Evolutionary conservation across 1,284 basidiomycete species (phyloP), one percentile per base, ranked within the genome.

Genomic region (Athelia sp.): DNA sequence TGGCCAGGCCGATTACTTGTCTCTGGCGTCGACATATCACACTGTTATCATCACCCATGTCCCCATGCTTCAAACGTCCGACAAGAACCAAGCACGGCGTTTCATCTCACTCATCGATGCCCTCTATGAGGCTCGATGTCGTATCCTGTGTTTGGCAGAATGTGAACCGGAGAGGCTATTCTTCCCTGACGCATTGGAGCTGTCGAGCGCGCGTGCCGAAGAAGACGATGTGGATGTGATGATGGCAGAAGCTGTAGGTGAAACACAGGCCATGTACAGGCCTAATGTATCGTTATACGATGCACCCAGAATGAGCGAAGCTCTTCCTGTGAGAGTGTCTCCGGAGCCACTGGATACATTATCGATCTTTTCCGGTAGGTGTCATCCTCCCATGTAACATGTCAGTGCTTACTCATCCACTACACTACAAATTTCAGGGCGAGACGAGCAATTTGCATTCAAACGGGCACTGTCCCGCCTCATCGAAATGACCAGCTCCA

Each of bases 81-180:
- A 71, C 32, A 89, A 87, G 69, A 84, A 89, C 62, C 80, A 87
- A 65, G 85, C 84, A 2, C 67, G 84, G 11, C 69, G 84, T 2
- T 77, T 88, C 62, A 88, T 88, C 59, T 86, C 82, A 13, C 72
- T 88, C 47, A 76, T 88, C 36, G 86, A 88, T 56, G 84, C 85
- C 0, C 66, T 87, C 3, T 82, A 82, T 64, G 70, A 77, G 65
- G 64, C 70, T 6, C 66, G 68, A 17, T 74, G 76, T 50, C 64
- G 65, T 18, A 49, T 76, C 42, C 52, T 77, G 42, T 73, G 73
- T 50, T 58, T 75, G 3, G 79, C 81, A 3, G 74, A 76, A 45
- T 65, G 75, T 0, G 59, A 60, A 2, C 76, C 78, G 2, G 75
- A 82, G 45, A 65, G 73, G 13, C 64, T 85, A 6, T 85, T 86